Evolutionary conservation across 78 protist genomes (phyloP), one percentile per base, ranked within the genome.

Genomic region (Parvularia atlantis): DNA sequence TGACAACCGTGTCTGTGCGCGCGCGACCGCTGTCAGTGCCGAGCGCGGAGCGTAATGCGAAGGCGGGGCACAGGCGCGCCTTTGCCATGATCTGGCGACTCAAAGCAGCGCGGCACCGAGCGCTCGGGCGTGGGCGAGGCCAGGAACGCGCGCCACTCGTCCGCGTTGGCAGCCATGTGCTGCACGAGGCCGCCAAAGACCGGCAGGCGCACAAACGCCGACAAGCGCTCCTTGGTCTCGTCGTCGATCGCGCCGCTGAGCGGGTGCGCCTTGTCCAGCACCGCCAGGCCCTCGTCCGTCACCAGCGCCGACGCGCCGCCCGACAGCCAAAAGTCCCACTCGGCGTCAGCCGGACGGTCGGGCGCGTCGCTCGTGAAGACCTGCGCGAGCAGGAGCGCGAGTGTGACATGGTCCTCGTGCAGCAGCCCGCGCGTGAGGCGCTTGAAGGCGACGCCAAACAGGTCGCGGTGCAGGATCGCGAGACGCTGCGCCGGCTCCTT

Each of bases 331-430:
- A 73, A 74, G 37, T 69, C 78, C 48, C 64, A 56, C 53, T 80
- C 90, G 6, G 20, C 41, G 28, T 75, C 87, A 1, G 31, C 61
- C 22, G 81, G 50, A 43, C 72, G 83, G 44, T 73, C 78, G 10
- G 63, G 37, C 10, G 75, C 60, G 50, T 69, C 85, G 40, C 63
- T 58, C 31, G 67, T 5, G 26, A 71, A 37, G 44, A 91, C 56
- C 68, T 73, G 82, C 35, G 93, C 91, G 13, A 91, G 70, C 33
- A 84, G 78, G n/a, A 94, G 30, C 5, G 93, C 98, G n/a, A 94
- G 78, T 36, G 92, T 41, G 10, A 80, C 3, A 58, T 82, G 84
- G 66, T 91, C 93, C 26, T 71, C 76, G 35, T 85, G 87, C 20
- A 91, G 73, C 54, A 88, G 46, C 0, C 85, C 85, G 26, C 78